Percentiles rank a stretch among this genome's conserved stretches.
phyloP scores from a whole-genome alignment of 2,329 filamentous ascomycete genomes.

The Trichophyton rubrum region DNA sequence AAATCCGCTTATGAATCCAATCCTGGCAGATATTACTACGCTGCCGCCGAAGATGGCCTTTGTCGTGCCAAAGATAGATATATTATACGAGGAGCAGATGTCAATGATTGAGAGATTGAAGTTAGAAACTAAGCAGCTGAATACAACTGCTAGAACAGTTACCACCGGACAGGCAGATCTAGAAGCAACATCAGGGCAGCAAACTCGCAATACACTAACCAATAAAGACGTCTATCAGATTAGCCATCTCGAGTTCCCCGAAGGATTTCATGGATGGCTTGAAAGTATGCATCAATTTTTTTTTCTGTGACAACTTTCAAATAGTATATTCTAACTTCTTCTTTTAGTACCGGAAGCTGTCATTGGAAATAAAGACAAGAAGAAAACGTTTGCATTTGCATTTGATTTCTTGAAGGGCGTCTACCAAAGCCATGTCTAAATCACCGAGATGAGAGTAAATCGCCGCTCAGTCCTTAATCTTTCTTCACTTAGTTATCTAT shows the following conservation, averaged over 20 bases:
- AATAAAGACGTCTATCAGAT: not conserved
- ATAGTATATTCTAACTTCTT: not conserved
- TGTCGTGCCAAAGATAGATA: conserved; percentile 31
- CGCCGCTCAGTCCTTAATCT: not conserved
- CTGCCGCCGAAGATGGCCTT: conserved; percentile 32
- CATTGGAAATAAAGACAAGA: conserved; percentile 10
- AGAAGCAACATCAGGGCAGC: no score
- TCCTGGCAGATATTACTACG: conserved; percentile 23
- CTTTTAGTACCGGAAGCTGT: conserved; percentile 13
- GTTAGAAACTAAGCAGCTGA: conserved; percentile 15
- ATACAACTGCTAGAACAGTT: not conserved
- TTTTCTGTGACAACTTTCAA: not conserved
- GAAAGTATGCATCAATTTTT: conserved; percentile 12
- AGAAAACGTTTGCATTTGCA: conserved; percentile 8
- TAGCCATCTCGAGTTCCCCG: not conserved
- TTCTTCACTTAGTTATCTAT: not conserved
- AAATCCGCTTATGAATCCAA: conserved; percentile 29
- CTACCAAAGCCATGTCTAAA: conserved; percentile 8
- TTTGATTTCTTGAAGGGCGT: conserved; percentile 8
- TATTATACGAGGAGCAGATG: conserved; percentile 32
- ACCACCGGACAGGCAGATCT: not conserved
- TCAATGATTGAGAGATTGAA: conserved; percentile 27
- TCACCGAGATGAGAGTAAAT: not conserved
- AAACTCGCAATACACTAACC: not conserved
- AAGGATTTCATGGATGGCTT: conserved; percentile 23